Evolutionary conservation across 2,329 filamentous ascomycete genomes (phyloP).

Genomic region (Claviceps monticola): DNA sequence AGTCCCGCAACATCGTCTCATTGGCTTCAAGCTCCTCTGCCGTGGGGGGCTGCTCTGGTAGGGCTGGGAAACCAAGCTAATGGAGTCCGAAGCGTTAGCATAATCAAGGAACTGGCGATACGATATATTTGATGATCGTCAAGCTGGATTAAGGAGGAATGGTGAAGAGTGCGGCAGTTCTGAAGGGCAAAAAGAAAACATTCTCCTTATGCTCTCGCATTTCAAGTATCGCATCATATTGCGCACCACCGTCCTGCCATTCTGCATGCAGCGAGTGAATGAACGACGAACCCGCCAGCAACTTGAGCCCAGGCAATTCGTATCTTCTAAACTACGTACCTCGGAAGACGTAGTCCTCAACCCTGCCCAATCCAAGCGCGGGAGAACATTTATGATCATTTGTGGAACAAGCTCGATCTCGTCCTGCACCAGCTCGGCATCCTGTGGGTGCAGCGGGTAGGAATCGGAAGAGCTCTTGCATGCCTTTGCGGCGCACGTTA

Average conservation of each 20-base stretch:
- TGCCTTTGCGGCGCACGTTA: constrained; percentile 88
- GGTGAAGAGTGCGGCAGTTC: background rate
- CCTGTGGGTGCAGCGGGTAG: constrained; percentile 84
- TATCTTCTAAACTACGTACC: constrained; percentile 31
- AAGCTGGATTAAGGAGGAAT: background rate
- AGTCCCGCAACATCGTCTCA: constrained; percentile 57
- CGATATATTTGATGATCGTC: background rate
- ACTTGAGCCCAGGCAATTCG: background rate
- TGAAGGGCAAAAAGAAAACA: background rate
- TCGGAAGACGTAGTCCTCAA: constrained; percentile 63
- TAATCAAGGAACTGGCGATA: background rate
- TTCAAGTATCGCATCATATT: background rate
- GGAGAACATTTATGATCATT: constrained; percentile 74
- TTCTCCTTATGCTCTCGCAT: background rate
- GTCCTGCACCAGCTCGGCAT: constrained; percentile 81
- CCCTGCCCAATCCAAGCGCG: constrained; percentile 78
- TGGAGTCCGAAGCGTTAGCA: background rate
- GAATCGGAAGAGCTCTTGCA: constrained; percentile 72
- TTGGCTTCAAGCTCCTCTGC: constrained; percentile 48
- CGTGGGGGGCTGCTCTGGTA: constrained; percentile 52
- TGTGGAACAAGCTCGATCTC: constrained; percentile 69
- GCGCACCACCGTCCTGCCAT: background rate
- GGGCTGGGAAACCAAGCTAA: constrained; percentile 64
- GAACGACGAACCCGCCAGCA: background rate
- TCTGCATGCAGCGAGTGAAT: background rate